These are phyloP conservation scores for Penicillium sp. DNA, from an alignment of 2,329 filamentous ascomycete genomes.

Conservation along the genomic window DNA sequence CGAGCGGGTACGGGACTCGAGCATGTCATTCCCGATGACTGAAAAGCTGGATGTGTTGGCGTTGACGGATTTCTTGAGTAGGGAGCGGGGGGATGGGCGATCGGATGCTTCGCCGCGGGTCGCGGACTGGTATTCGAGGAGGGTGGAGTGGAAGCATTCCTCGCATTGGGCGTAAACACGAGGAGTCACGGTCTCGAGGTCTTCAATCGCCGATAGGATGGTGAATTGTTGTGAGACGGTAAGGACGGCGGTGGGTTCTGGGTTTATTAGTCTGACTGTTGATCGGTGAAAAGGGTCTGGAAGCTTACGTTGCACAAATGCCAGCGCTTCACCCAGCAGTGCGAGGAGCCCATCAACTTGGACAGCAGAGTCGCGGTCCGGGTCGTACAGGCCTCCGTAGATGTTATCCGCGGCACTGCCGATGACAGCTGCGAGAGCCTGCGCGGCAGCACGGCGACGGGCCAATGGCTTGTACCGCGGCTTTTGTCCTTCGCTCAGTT, in stretches of 20 bases:
- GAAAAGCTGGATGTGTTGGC: conserved; percentile 48
- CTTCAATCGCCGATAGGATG: conserved; percentile 76
- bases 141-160: conserved; percentile 74
- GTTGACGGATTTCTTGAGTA: conserved; percentile 64
- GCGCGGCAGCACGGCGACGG: conserved; percentile 69
- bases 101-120: conserved; percentile 35
- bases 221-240: conserved; percentile 72
- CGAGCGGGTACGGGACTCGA: conserved; percentile 50
- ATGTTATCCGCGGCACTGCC: conserved; percentile 87
- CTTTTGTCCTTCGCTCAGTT: conserved; percentile 39
- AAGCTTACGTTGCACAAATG: conserved; percentile 66
- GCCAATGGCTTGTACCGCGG: conserved; percentile 56
- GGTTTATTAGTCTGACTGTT: conserved; percentile 15
- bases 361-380: conserved; percentile 76
- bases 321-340: conserved; percentile 78
- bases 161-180: conserved; percentile 74
- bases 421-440: conserved; percentile 78
- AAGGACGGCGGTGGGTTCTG: conserved; percentile 61
- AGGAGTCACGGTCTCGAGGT: conserved; percentile 73
- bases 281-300: neutral
- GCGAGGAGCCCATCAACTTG: conserved; percentile 84
- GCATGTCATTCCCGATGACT: conserved; percentile 73
- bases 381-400: conserved; percentile 84
- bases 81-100: conserved; percentile 61
- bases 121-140: conserved; percentile 67